Conservation (phyloP, 176 grass and related monocot genomes). For the Leersia perrieri region DNA sequence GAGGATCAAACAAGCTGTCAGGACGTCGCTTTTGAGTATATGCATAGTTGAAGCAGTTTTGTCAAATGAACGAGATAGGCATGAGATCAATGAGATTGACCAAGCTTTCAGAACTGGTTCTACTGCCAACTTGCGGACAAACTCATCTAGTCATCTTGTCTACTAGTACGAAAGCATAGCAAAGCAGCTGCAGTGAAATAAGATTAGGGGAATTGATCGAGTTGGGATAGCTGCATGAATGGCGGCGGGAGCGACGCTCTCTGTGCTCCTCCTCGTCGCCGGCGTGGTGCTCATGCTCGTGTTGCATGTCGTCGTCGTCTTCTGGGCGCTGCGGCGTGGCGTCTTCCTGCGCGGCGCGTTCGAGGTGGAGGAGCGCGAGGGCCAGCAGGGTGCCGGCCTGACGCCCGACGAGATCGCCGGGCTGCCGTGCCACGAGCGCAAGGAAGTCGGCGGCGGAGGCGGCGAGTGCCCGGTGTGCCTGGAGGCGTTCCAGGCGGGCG, state of each 20-base stretch:
- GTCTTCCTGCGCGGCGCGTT: not conserved
- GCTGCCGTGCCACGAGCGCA: slow-evolving; percentile 40
- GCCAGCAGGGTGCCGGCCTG: not conserved
- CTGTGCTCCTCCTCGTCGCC: slow-evolving; percentile 27
- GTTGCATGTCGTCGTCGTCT: slow-evolving; percentile 37
- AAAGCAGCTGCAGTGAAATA: not conserved
- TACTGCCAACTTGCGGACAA: not conserved
- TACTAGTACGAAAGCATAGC: not conserved
- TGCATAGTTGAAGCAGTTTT: slow-evolving; percentile 3
- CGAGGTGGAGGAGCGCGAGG: not conserved
- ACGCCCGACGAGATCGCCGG: slow-evolving; percentile 30
- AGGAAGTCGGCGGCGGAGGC: not conserved
- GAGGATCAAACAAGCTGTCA: not conserved
- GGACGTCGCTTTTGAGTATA: slow-evolving; percentile 26
- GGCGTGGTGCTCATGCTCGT: slow-evolving; percentile 44
- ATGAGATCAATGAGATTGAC: slow-evolving; percentile 18
- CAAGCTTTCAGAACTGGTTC: not conserved
- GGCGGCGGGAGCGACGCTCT: slow-evolving; percentile 13
- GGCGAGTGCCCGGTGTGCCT: slow-evolving; percentile 65
- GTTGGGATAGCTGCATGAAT: not conserved
- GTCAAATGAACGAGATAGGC: slow-evolving; percentile 18
- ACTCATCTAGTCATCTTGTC: not conserved
- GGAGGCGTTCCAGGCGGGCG: slow-evolving; percentile 50
- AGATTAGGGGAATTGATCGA: not conserved
- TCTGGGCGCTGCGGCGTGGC: slow-evolving; percentile 32